Evolutionary conservation across 768 basidiomycete genomes (phyloP), one percentile per base, ranked within the genome.

Genomic region (Rhodotorula toruloides): DNA sequence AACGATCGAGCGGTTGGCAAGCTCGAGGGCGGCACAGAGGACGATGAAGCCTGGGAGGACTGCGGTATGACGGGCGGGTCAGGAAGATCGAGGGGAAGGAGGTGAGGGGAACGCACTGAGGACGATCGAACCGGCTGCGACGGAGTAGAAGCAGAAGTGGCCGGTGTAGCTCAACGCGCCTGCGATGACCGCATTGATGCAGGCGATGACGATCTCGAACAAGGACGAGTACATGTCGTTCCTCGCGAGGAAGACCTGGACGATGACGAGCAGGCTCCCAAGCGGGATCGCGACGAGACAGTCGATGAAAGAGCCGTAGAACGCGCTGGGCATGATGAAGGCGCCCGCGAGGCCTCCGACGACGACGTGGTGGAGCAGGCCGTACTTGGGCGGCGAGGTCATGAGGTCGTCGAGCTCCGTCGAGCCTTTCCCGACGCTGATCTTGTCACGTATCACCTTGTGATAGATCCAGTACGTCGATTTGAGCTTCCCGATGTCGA

Each of bases 281-380:
- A 92, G 82, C 0, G 89, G 89, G 69, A 86, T 85, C 1, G 83
- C 82, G 31, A 84, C 79, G 32, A 90, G 77, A 25, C 83, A 81
- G 76, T 93, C 90, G 72, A 91, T 81, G 76, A 92, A 88, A 44
- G 83, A 85, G 0, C 88, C 89, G 36, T 80, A 81, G 76, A 89
- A 90, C 11, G 83, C 82, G 14, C n/a, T 32, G 1, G 37, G 49
- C 29, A 29, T 42, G 42, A 58, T 43, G 34, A 43, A 53, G 1
- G 49, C 59, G 40, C 59, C 50, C 19, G 66, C 40, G n/a, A 88
- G 80, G 14, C 87, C 89, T n/a, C 89, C 91, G 44, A 89, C 82
- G 61, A 90, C 58, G 56, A 87, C 77, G 31, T 84, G 79, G 74
- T 86, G 80, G 80, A 81, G 83, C 74, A 82, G 72, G 40, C 70